phyloP scores from a whole-genome alignment of 1,139 yeast genomes.

The Starmera stellimalicola region DNA sequence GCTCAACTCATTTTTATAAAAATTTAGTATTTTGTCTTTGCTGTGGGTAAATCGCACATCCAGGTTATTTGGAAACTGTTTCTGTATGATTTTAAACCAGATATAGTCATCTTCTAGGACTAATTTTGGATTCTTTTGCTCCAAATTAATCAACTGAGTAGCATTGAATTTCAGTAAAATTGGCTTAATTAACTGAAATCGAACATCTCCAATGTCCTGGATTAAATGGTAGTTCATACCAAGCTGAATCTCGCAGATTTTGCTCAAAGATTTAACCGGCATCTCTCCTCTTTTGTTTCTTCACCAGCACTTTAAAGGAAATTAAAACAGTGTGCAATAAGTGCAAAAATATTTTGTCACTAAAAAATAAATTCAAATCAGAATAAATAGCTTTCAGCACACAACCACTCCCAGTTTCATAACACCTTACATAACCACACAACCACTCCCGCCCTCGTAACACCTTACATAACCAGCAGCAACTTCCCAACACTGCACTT shows the following conservation, averaged over 20 bases:
- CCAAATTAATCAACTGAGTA: slow-evolving; percentile 38
- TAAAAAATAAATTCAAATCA: too few species aligned
- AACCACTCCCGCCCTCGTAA: too few species aligned
- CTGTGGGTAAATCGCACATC: slow-evolving; percentile 12
- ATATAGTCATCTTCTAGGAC: slow-evolving; percentile 40
- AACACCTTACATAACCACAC: too few species aligned
- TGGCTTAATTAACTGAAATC: slow-evolving; percentile 38
- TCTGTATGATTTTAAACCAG: slow-evolving; percentile 37
- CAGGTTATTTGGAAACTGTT: slow-evolving; percentile 37
- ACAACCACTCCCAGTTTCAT: too few species aligned
- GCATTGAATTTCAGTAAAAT: slow-evolving; percentile 35
- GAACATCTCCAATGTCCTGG: slow-evolving; percentile 36
- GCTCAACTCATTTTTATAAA: slow-evolving; percentile 13
- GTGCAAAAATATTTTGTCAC: too few species aligned
- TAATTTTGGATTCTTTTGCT: slow-evolving; percentile 32
- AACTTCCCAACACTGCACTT: too few species aligned
- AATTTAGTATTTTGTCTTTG: slow-evolving; percentile 8
- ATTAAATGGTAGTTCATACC: slow-evolving; percentile 10
- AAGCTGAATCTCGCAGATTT: slow-evolving; percentile 15
- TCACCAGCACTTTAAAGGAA: too few species aligned
- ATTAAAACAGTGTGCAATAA: too few species aligned
- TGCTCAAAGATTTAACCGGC: slow-evolving; percentile 10
- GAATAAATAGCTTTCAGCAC: too few species aligned
- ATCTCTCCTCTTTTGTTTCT: too few species aligned
- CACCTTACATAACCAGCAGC: too few species aligned